A percentile compares a stretch with the other conserved stretches of the same genome.
Conservation (phyloP, 257 asterid species). For the Penstemon newberryi region DNA sequence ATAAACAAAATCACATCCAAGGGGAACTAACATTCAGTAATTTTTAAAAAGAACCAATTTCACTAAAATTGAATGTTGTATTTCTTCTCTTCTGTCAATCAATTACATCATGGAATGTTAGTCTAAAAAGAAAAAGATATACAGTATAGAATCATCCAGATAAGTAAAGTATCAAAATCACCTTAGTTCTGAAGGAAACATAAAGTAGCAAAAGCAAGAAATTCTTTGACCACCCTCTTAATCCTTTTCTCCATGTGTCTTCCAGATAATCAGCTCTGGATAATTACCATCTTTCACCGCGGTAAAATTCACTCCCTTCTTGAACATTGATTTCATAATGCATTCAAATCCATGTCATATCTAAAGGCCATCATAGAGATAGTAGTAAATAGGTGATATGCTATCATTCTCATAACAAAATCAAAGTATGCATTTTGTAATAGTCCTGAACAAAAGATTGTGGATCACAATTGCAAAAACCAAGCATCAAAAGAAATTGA, state of each 20-base stretch:
- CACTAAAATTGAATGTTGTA: not conserved
- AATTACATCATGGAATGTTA: not conserved
- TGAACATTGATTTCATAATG: not conserved
- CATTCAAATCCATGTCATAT: not conserved
- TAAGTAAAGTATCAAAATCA: constrained; percentile 14
- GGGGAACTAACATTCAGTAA: not conserved
- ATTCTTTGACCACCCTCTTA: not conserved
- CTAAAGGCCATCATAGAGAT: too few relatives aligned
- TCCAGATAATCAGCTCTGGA: not conserved
- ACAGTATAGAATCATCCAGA: constrained; percentile 1
- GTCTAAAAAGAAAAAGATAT: not conserved
- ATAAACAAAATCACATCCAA: not conserved
- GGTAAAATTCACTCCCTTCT: not conserved
- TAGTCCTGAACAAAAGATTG: not conserved
- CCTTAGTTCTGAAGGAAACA: constrained; percentile 18
- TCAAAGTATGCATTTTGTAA: not conserved
- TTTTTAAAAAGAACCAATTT: not conserved
- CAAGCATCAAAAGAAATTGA: not conserved
- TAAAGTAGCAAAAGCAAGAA: constrained; percentile 17
- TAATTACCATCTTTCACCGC: not conserved
- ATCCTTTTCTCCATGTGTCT: not conserved
- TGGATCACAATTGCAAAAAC: not conserved
- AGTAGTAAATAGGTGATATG: too few relatives aligned
- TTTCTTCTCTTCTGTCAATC: not conserved
- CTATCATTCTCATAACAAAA: not conserved